Evolutionary conservation across 176 grass and related monocot species (phyloP).

Genomic region (Dactylis glomerata): DNA sequence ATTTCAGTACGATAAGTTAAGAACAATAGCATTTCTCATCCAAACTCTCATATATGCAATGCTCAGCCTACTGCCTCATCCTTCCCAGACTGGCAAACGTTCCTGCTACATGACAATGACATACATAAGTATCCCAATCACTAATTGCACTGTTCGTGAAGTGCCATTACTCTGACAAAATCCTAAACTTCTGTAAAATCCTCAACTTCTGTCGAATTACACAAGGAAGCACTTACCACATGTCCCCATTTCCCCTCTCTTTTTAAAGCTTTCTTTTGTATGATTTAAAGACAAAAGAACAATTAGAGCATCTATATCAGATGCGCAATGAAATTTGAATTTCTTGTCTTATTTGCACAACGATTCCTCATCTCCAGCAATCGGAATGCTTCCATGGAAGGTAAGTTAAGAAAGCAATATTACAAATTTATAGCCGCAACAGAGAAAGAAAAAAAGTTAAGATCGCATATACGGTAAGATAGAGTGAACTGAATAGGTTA

Average conservation of each 20-base stretch:
- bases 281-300: background rate
- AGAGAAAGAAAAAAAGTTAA: background rate
- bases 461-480: background rate
- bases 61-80: background rate
- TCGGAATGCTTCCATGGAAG: background rate
- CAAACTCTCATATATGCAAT: background rate
- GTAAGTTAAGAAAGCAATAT: background rate
- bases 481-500: background rate
- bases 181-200: constrained; percentile 8
- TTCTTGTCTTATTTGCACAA: background rate
- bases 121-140: background rate
- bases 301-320: background rate
- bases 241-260: background rate
- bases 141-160: background rate
- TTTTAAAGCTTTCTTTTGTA: background rate
- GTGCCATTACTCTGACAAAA: background rate
- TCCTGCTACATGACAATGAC: constrained; percentile 9
- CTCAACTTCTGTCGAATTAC: background rate
- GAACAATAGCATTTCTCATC: background rate
- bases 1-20: background rate
- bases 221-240: background rate
- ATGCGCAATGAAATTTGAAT: background rate
- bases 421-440: background rate
- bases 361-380: background rate
- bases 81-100: background rate